phyloP scores from a whole-genome alignment of 1,139 yeast genomes.

The Diutina pseudorugosa region DNA sequence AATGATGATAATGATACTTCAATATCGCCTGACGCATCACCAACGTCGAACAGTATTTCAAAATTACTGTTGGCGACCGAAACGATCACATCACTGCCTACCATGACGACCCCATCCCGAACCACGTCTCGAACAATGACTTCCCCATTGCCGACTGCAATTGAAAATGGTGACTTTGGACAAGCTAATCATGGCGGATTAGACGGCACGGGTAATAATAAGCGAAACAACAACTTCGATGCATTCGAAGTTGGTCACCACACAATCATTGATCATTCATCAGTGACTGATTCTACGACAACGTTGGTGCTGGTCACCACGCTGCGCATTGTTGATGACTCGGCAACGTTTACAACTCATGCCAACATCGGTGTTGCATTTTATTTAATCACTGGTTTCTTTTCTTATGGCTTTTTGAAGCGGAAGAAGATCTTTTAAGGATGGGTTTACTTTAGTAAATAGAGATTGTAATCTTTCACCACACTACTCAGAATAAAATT shows the following conservation, averaged over 20 bases:
- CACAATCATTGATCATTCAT: not conserved
- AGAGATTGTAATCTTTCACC: too few relatives aligned
- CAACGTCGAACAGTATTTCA: not conserved
- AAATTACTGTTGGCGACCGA: not conserved
- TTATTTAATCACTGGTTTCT: not conserved
- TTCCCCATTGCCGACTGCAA: not conserved
- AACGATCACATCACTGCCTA: not conserved
- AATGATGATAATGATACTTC: not conserved
- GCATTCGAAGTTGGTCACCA: not conserved
- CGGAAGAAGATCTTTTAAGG: not conserved
- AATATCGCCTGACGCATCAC: not conserved
- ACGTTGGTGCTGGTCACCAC: conserved; percentile 4
- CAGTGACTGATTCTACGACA: not conserved
- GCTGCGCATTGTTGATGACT: not conserved
- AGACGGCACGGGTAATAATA: not conserved
- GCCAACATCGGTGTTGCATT: not conserved
- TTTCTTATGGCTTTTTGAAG: not conserved
- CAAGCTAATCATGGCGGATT: not conserved
- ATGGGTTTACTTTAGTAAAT: too few relatives aligned
- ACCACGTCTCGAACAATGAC: not conserved
- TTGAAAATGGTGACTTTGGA: not conserved
- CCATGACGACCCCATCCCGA: not conserved
- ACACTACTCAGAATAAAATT: too few relatives aligned
- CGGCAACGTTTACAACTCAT: not conserved
- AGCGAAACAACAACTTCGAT: not conserved